Conservation (phyloP, 441 rosid species). For the Arabidopsis lyrata region DNA sequence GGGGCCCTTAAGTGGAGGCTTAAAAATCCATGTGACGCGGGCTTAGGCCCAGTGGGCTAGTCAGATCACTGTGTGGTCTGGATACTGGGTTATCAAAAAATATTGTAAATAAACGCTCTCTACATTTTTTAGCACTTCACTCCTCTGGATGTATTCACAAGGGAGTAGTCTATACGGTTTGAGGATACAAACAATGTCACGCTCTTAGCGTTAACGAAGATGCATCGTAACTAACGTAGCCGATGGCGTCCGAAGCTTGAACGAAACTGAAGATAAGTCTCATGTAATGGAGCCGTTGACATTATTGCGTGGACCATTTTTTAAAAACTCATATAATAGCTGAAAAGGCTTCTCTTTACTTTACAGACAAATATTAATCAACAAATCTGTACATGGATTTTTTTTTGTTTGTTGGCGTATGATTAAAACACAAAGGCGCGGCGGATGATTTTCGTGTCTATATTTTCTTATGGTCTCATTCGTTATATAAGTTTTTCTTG, state of each 20-base stretch:
- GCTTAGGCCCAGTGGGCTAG: too few relatives aligned
- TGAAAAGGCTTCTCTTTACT: too few relatives aligned
- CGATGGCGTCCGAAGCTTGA: not conserved
- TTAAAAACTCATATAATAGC: not conserved
- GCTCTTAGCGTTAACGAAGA: not conserved
- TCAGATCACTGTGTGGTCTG: too few relatives aligned
- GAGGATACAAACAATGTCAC: not conserved
- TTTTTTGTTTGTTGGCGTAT: not conserved
- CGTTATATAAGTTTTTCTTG: not conserved
- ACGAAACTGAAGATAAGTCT: not conserved
- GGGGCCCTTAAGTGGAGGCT: too few relatives aligned
- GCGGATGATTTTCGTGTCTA: not conserved
- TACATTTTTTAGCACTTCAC: not conserved
- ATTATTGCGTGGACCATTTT: not conserved
- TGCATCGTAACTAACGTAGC: not conserved
- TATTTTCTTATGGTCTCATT: not conserved
- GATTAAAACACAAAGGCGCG: not conserved
- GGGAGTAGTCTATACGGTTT: not conserved
- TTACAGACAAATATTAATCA: not conserved
- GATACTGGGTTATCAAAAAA: too few relatives aligned
- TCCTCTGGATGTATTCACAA: not conserved
- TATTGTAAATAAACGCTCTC: too few relatives aligned
- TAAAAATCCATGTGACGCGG: too few relatives aligned
- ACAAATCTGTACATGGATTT: not conserved
- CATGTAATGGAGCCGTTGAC: not conserved